Evolutionary conservation across 257 asterid species (phyloP).

Genomic region (Fraxinus americana): DNA sequence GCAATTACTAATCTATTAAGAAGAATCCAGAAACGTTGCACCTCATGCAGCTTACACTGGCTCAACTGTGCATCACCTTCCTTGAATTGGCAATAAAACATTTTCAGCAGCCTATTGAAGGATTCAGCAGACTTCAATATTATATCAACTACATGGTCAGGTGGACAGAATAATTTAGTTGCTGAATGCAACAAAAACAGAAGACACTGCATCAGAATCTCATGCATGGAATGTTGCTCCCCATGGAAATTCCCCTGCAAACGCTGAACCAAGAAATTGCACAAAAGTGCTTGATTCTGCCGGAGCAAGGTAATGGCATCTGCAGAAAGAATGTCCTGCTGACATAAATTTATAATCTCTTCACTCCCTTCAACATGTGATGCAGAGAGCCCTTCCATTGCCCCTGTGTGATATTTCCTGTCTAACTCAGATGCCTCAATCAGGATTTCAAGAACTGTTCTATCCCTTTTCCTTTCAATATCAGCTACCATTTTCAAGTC

Average conservation of each 20-base stretch:
- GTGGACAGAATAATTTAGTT: conserved; percentile 69
- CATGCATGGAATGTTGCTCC: conserved; percentile 71
- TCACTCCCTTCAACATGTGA: conserved; percentile 57
- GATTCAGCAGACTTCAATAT: conserved; percentile 73
- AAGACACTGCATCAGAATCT: conserved; percentile 86
- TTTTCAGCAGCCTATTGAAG: conserved; percentile 55
- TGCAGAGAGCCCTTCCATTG: conserved; percentile 32
- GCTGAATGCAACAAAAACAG: conserved; percentile 89
- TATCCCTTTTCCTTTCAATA: conserved; percentile 90
- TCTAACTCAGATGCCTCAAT: conserved; percentile 93
- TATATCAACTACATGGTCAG: conserved; percentile 78
- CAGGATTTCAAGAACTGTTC: conserved; percentile 84
- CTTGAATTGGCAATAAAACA: conserved; percentile 52
- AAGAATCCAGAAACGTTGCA: conserved; percentile 76
- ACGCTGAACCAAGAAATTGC: conserved; percentile 64
- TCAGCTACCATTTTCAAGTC: conserved; percentile 69
- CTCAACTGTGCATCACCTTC: conserved; percentile 58
- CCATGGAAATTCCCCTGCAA: conserved; percentile 55
- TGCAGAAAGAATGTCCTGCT: conserved; percentile 62
- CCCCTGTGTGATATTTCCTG: conserved; percentile 49
- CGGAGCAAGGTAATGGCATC: conserved; percentile 94
- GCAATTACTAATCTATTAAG: conserved; percentile 82
- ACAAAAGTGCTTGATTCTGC: conserved; percentile 77
- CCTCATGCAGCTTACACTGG: conserved; percentile 59
- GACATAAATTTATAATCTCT: conserved; percentile 47